phyloP scores from a whole-genome alignment of 2,329 filamentous ascomycete genomes.

The Aaosphaeria arxii region DNA sequence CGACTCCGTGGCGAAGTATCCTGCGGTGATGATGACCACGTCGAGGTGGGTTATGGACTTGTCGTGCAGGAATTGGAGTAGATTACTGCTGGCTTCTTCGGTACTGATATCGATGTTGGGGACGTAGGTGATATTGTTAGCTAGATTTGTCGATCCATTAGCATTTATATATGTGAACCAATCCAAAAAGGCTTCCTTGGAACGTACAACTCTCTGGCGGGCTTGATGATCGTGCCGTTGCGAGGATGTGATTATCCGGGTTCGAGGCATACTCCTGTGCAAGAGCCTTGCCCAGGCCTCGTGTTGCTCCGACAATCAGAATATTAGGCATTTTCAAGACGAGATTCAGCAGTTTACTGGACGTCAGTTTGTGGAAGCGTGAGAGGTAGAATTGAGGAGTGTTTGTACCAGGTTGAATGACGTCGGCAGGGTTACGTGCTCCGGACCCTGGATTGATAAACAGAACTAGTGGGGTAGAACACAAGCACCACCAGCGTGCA shows the following conservation, averaged over 20 bases:
- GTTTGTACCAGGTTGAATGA: no score
- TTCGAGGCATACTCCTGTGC: constrained; percentile 55
- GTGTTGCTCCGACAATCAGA: constrained; percentile 65
- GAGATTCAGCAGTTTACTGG: constrained; percentile 29
- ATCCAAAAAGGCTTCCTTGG: not conserved
- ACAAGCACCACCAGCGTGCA: no score
- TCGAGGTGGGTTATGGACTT: constrained; percentile 40
- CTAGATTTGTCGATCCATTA: constrained; percentile 3
- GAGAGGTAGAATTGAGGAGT: no score
- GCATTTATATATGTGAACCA: no score
- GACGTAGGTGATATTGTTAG: constrained; percentile 55
- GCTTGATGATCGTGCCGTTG: constrained; percentile 46
- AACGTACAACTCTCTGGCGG: not conserved
- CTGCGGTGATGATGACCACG: constrained; percentile 63
- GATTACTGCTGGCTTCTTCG: constrained; percentile 24
- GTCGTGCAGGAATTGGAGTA: constrained; percentile 48
- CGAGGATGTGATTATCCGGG: constrained; percentile 52
- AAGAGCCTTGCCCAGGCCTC: constrained; percentile 64
- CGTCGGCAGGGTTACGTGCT: no score
- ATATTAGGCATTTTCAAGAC: constrained; percentile 39
- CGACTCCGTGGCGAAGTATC: constrained; percentile 66
- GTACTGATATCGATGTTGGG: constrained; percentile 53
- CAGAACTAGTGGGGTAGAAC: no score
- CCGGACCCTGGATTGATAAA: no score
- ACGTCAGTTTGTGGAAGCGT: constrained; percentile 17